Evolutionary conservation across 768 basidiomycete species (phyloP), one percentile per base, ranked within the genome.

Genomic region (Coprinellus aureogranulatus): DNA sequence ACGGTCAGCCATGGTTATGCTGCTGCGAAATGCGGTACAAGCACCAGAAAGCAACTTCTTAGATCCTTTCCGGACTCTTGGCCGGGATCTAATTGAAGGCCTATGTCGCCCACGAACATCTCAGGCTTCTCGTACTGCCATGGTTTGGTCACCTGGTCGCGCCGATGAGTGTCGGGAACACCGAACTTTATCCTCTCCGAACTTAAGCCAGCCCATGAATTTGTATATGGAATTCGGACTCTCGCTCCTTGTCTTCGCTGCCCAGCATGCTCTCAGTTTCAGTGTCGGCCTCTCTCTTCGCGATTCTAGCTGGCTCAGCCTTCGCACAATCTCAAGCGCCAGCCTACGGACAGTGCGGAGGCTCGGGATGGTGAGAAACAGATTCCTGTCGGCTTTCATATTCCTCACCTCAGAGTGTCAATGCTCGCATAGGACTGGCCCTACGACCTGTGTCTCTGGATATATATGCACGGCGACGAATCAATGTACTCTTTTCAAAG

Each of bases 301-400:
- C 40, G 5, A 25, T 54, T 14, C 31, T 52, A 4, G 53, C 25
- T 28, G 40, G 53, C 22, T 28, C 39, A 54, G 53, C 41, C 20
- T 50, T 41, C n/a, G 71, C 55, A 2, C 59, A 51, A 14, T 74
- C 77, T n/a, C 76, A 78, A 59, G 70, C 74, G 16, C 62, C 67
- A 9, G 76, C 75, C 11, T 79, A 70, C 68, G 73, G 73, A 3
- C 78, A 79, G 58, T 79, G 78, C 64, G 78, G 77, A 23, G 77
- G 78, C 27, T 65, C 63, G 57, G 70, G 70, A 47, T 77, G 77
- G 77, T 75, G 47, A 61, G 65, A n/a, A n/a, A n/a, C n/a, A n/a
- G 34, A 34, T 34, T 34, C 34, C 34, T 34, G 14, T 6, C 14
- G 59, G 22, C 11, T 4, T n/a, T 8, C 18, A 6, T 37, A 20